These are phyloP conservation scores for Glebionis coronaria DNA, from an alignment of 129 eudicot genomes.

Conservation along the genomic window DNA sequence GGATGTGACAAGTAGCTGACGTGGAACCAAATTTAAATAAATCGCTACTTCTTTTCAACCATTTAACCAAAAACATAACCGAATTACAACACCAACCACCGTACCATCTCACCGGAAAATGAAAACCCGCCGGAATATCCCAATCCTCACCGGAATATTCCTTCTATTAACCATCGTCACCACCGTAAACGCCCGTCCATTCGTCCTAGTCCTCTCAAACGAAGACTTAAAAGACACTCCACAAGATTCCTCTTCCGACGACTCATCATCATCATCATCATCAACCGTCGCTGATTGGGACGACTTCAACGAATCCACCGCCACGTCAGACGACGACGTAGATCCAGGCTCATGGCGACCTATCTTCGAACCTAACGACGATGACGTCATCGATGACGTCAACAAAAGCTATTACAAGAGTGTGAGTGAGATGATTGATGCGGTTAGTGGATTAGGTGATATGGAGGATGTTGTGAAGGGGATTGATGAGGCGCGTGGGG, in stretches of 20 bases:
- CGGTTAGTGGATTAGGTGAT: conserved; percentile 53
- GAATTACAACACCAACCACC: too few species aligned
- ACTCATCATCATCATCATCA: conserved; percentile 2
- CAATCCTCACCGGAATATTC: too few species aligned
- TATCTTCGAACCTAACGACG: conserved; percentile 54
- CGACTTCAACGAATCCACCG: conserved; percentile 63
- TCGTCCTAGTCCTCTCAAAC: conserved; percentile 79
- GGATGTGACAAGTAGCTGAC: too few species aligned
- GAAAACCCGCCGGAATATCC: conserved; percentile 23
- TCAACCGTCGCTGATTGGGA: conserved; percentile 56
- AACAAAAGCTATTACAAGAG: too few species aligned
- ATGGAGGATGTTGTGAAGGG: conserved; percentile 61
- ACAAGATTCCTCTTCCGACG: conserved; percentile 13
- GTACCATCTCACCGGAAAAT: conserved; percentile 38
- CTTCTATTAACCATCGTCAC: conserved; percentile 32
- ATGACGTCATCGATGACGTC: not conserved
- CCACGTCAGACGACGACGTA: conserved; percentile 61
- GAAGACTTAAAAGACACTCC: conserved; percentile 74
- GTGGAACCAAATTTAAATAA: too few species aligned
- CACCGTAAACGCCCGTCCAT: conserved; percentile 43
- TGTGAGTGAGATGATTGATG: conserved; percentile 48
- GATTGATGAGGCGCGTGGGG: conserved; percentile 54
- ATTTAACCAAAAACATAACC: too few species aligned
- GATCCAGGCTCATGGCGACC: conserved; percentile 94
- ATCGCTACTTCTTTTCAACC: too few species aligned